Percentiles rank a stretch among this genome's conserved stretches.
These are phyloP conservation scores for Phalaenopsis hybrid DNA, from an alignment of 116 monocot species.

Conservation along the genomic window DNA sequence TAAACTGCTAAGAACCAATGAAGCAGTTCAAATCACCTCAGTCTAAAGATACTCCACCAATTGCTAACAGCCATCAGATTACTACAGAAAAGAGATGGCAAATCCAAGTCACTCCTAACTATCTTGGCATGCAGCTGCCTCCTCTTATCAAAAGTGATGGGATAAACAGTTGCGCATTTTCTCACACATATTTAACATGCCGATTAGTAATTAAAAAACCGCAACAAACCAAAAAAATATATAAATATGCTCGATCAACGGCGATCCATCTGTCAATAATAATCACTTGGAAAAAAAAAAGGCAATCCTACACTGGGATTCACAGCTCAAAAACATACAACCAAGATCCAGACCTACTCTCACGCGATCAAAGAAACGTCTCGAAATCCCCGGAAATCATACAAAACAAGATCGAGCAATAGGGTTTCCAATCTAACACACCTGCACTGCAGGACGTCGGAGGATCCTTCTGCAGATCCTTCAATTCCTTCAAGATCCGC, in stretches of 20 bases:
- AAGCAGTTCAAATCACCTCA: background rate
- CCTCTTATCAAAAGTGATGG: background rate
- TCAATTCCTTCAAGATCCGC: constrained; percentile 7
- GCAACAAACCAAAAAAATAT: background rate
- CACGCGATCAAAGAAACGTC: background rate
- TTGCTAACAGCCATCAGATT: background rate
- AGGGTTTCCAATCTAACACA: background rate
- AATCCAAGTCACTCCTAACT: background rate
- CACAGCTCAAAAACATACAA: background rate
- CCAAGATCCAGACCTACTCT: background rate
- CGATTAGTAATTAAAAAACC: background rate
- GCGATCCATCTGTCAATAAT: background rate
- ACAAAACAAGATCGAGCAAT: background rate
- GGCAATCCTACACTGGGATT: background rate
- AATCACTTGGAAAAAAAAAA: background rate
- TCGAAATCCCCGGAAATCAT: background rate
- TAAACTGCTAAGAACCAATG: too few species aligned
- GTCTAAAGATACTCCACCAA: background rate
- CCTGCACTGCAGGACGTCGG: constrained; percentile 9
- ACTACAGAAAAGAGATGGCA: background rate
- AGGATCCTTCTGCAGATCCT: constrained; percentile 7
- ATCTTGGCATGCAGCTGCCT: background rate
- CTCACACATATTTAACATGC: background rate
- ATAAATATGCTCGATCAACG: background rate
- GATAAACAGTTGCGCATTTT: background rate